Conservation (phyloP, 2,329 filamentous ascomycete species). For the Hypoxylon sp. region DNA sequence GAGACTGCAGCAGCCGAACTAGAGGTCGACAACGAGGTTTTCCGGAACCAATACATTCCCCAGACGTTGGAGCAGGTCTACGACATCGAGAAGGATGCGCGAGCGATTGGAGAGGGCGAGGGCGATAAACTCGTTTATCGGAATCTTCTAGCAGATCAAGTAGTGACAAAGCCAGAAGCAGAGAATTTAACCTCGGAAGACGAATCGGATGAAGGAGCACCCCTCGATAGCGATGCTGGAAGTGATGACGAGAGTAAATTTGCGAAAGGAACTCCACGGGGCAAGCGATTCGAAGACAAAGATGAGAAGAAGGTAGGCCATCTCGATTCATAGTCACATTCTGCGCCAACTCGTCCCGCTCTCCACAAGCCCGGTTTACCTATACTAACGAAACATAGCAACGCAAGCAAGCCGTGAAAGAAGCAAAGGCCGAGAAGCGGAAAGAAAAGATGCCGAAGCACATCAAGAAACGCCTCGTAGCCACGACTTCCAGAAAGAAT, state of each 20-base stretch:
- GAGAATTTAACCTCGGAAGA: slow-evolving; percentile 58
- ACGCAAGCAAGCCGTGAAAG: slow-evolving; percentile 93
- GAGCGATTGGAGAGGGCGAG: slow-evolving; percentile 80
- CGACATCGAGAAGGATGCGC: slow-evolving; percentile 91
- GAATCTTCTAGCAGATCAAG: slow-evolving; percentile 82
- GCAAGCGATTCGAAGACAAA: slow-evolving; percentile 91
- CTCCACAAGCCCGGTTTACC: not conserved
- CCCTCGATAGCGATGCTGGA: slow-evolving; percentile 60
- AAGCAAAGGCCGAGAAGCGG: slow-evolving; percentile 93
- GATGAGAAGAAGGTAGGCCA: slow-evolving; percentile 80
- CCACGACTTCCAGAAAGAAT: slow-evolving; percentile 73
- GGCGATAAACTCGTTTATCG: slow-evolving; percentile 87
- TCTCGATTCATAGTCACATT: not conserved
- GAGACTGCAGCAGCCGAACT: slow-evolving; percentile 69
- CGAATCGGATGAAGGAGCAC: slow-evolving; percentile 65
- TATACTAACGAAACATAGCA: slow-evolving; percentile 56
- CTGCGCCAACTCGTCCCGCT: not conserved
- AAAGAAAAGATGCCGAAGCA: slow-evolving; percentile 98
- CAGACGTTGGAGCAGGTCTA: slow-evolving; percentile 97
- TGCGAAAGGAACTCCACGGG: slow-evolving; percentile 78
- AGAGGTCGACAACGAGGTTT: slow-evolving; percentile 90
- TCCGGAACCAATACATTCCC: slow-evolving; percentile 95
- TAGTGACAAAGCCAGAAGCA: slow-evolving; percentile 60
- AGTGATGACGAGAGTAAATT: slow-evolving; percentile 69
- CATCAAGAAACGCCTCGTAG: slow-evolving; percentile 89